Evolutionary conservation across 2,329 filamentous ascomycete species (phyloP), one percentile per base, ranked within the genome.

Genomic region (Didymella segeticola): DNA sequence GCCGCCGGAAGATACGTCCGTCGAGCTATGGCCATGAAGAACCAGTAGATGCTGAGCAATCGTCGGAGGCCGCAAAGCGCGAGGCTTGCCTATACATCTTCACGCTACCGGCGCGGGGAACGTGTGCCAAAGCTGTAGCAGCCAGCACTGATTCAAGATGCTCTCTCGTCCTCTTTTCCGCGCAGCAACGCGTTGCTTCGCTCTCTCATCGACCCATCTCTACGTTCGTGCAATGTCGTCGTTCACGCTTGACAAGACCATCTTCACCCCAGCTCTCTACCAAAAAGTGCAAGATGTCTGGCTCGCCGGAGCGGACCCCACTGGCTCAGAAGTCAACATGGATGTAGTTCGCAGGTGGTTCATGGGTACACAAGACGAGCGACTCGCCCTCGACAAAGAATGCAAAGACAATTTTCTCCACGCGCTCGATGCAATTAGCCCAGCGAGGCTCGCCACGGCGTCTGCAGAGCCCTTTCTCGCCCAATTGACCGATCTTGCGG

Each of bases 201-300:
- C 36, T 11, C 29, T 55, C 17, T 36, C 41, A 19, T 23, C 46
- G 17, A 34, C 41, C 38, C 51, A 27, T n/a, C 42, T 52, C 12
- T 51, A 47, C 31, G 26, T 37, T 15, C 68, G 63, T 56, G 46
- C 59, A 19, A 74, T 73, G 67, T 67, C 70, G n/a, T 50, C 65
- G n/a, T 68, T 69, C 66, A 60, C 57, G 4, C 72, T 79, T 36
- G 71, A 78, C 60, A 69, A 61, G 27, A 60, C 45, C 19, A 66
- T 79, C 59, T 79, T 78, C 67, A 79, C 76, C 41, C 64, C 65
- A 0, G 43, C 59, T 0, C 64, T 79, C 4, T 79, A 79, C 63
- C 60, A 63, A 4, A 56, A 62, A 9, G 41, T 79, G 20, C 70
- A 59, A 15, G 54, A 68, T 17, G 60, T 75, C 45, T 80, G 78